Evolutionary conservation across 805 yeast species (phyloP), one percentile per base, ranked within the genome.

Genomic region (Sporopachydermia lactativora): DNA sequence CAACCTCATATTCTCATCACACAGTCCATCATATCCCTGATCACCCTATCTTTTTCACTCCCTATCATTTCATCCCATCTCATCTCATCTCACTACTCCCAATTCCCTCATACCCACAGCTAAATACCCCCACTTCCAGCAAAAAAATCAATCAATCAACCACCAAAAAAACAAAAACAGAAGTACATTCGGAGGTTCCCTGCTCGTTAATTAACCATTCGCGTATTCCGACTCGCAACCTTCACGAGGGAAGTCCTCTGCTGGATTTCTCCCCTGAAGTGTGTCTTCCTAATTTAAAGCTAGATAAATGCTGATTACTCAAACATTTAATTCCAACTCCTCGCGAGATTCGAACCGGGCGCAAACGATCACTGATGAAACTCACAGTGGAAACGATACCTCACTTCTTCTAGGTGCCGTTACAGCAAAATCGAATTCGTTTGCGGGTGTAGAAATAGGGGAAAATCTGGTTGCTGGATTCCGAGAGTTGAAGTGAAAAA

Each of bases 201-300:
- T 8, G 8, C 31, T 8, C 31, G n/a, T n/a, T n/a, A 8, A 24
- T n/a, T 24, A 24, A 8, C 8, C 31, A 24, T 24, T n/a, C 8
- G 31, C 31, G 31, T 24, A 24, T 24, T 24, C 31, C 31, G n/a
- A 24, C 8, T n/a, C 31, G 31, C 31, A 24, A 24, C n/a, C 31
- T 24, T 24, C 31, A 24, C 31, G 31, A 24, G 31, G 31, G 31
- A 24, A 24, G 31, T n/a, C n/a, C 31, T 24, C 31, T 24, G 31
- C 31, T 24, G 31, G 31, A 24, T 24, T 24, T 24, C 31, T 24
- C 31, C 31, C 31, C 31, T 24, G 31, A 24, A 24, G 31, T 24
- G 31, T 24, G n/a, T 24, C 31, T 24, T 24, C 31, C 31, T 24
- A n/a, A 24, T 8, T 24, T 24, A 24, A 24, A 24, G 31, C 31